These are phyloP conservation scores for Gelatoporia subvermispora DNA, from an alignment of 768 basidiomycete genomes.

Conservation along the genomic window DNA sequence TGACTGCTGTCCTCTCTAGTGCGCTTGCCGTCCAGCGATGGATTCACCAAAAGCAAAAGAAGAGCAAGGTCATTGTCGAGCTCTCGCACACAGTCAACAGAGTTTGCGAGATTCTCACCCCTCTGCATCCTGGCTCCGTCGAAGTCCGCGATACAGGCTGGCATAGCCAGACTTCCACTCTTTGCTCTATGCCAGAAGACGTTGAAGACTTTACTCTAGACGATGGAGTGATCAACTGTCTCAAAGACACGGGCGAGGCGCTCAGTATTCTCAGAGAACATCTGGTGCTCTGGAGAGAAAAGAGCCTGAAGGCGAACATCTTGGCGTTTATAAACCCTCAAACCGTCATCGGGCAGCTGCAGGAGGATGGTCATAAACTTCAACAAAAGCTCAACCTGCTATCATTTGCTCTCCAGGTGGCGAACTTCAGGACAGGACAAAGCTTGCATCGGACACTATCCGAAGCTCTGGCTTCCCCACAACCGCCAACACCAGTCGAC, in stretches of 20 bases:
- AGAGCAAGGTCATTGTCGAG: neutral
- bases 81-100: neutral
- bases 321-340: neutral
- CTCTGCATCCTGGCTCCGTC: neutral
- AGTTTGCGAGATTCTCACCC: neutral
- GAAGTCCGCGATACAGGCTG: too few species aligned
- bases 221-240: neutral
- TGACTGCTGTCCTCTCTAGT: too few species aligned
- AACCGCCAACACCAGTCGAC: neutral
- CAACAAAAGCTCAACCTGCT: neutral
- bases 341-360: neutral
- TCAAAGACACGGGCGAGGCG: conserved; percentile 1
- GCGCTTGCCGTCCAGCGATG: neutral
- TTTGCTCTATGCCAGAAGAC: neutral
- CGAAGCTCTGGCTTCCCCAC: neutral
- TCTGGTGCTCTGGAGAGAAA: neutral
- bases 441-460: neutral
- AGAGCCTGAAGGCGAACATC: neutral
- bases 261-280: neutral
- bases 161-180: too few species aligned
- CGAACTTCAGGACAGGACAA: neutral
- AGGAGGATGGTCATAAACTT: conserved; percentile 1
- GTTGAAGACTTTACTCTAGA: neutral
- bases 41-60: neutral
- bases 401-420: neutral